Base-by-base conservation (phyloP, 2,329 filamentous ascomycete genomes). In the Colletotrichum sp. region DNA sequence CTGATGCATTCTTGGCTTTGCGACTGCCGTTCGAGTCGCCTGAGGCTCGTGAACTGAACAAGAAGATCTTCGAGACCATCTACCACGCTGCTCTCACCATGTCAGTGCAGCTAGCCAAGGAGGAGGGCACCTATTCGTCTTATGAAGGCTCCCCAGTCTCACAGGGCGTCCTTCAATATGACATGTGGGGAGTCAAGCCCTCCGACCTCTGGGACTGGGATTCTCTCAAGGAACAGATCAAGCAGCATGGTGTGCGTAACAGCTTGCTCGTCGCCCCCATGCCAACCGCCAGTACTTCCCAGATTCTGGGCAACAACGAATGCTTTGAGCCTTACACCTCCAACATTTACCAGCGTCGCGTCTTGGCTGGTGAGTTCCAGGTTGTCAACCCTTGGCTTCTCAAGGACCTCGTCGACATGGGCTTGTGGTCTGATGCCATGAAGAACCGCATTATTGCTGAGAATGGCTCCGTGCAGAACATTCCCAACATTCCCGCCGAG, bases 361-460 rank as follows among this genome's bases (percentile, higher is more conserved):
- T 99, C 72, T 90, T 99, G 81, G 97, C 97, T 80, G 97, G 97
- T 81, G 97, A 99, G 86, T 99, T 99, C 93, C 97, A 99, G 88
- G 95, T 99, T 71, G 97, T 99, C 85, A 99, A 99, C 90, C 97
- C 97, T 68, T 99, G 97, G 97, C 88, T 99, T 78, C 92, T 99
- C 77, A 98, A 98, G 90, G 97, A 99, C 82, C 93, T 99, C 34
- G 97, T 99, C 80, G 97, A 99, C 83, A 95, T 98, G 89, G 97
- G 97, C 77, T 91, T 99, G 60, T 99, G 97, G 97, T 98, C 96
- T 64, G 96, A 99, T 87, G 95, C 96, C 88, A 99, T 99, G 97
- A 99, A 99, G 93, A 99, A 99, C 90, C 96, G 97, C 81, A 99
- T 99, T 90, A 99, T 99, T 82, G 94, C 97, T 74, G 96, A 98